These are phyloP conservation scores for Fusarium newnesense DNA, from an alignment of 2,329 filamentous ascomycete species.

Conservation along the genomic window DNA sequence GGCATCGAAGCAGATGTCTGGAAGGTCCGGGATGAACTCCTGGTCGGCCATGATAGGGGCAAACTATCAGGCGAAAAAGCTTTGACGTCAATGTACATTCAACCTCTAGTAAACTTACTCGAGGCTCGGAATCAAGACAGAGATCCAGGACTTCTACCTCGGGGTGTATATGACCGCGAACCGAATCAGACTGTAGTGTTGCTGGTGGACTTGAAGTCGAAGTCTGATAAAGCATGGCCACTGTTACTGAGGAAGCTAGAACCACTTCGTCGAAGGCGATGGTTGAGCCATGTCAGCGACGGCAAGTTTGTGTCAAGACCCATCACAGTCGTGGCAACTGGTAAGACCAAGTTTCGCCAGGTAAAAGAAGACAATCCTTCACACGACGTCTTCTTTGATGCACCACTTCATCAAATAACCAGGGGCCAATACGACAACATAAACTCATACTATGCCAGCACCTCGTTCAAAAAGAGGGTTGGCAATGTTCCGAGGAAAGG, in stretches of 20 bases:
- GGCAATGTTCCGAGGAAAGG: slow-evolving; percentile 59
- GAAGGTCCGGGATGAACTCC: slow-evolving; percentile 64
- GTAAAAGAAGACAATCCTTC: slow-evolving; percentile 34
- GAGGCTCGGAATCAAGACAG: slow-evolving; percentile 53
- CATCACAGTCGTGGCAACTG: slow-evolving; percentile 76
- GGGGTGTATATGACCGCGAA: slow-evolving; percentile 67
- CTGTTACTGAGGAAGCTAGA: slow-evolving; percentile 55
- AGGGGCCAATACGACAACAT: slow-evolving; percentile 54
- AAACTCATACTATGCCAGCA: slow-evolving; percentile 75
- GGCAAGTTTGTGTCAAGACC: slow-evolving; percentile 62
- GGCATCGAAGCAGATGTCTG: slow-evolving; percentile 78
- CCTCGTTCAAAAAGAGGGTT: slow-evolving; percentile 64
- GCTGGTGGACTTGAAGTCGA: slow-evolving; percentile 76
- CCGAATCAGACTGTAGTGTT: slow-evolving; percentile 67
- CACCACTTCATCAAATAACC: slow-evolving; percentile 61
- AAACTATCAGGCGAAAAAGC: slow-evolving; percentile 66
- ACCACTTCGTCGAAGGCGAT: slow-evolving; percentile 68
- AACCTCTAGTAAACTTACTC: slow-evolving; percentile 70
- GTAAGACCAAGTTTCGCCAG: slow-evolving; percentile 49
- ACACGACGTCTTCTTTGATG: slow-evolving; percentile 74
- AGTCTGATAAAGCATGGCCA: slow-evolving; percentile 38
- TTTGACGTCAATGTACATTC: slow-evolving; percentile 70
- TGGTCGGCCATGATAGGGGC: slow-evolving; percentile 70
- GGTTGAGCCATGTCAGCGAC: slow-evolving; percentile 64
- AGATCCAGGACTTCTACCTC: slow-evolving; percentile 30